These are phyloP conservation scores for Candida alai DNA, from an alignment of 805 yeast species.

Conservation along the genomic window DNA sequence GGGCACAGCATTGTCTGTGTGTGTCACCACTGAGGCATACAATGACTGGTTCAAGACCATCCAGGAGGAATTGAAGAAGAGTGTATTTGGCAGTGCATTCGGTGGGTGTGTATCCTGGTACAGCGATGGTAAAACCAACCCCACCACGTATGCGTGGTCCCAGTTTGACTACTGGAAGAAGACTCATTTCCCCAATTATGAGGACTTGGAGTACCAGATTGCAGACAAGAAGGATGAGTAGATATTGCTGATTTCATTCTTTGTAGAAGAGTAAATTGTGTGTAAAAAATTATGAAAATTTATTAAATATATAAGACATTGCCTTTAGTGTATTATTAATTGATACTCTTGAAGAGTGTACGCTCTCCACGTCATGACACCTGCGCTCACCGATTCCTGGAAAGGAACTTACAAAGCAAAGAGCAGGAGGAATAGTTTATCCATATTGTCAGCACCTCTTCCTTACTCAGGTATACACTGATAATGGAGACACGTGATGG, in stretches of 20 bases:
- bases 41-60: slow-evolving; percentile 28
- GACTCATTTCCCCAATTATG: slow-evolving; percentile 22
- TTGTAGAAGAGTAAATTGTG: too few species aligned
- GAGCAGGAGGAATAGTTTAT: too few species aligned
- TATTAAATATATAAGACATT: too few species aligned
- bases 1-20: slow-evolving; percentile 28
- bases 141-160: slow-evolving; percentile 35
- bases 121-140: slow-evolving; percentile 22
- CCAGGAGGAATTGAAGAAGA: slow-evolving; percentile 22
- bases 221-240: neutral
- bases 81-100: slow-evolving; percentile 34
- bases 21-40: slow-evolving; percentile 29
- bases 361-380: too few species aligned
- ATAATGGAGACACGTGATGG: too few species aligned
- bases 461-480: too few species aligned
- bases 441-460: too few species aligned
- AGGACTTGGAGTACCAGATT: slow-evolving; percentile 17
- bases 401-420: too few species aligned
- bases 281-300: too few species aligned
- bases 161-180: slow-evolving; percentile 30
- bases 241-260: neutral
- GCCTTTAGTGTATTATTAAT: too few species aligned
- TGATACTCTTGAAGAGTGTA: too few species aligned
- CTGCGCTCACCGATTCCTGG: too few species aligned
- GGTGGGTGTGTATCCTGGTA: slow-evolving; percentile 45